A percentile compares a stretch with the other conserved stretches of the same genome.
Evolutionary conservation across 768 basidiomycete genomes (phyloP).

Genomic region (Ramaria rubella): DNA sequence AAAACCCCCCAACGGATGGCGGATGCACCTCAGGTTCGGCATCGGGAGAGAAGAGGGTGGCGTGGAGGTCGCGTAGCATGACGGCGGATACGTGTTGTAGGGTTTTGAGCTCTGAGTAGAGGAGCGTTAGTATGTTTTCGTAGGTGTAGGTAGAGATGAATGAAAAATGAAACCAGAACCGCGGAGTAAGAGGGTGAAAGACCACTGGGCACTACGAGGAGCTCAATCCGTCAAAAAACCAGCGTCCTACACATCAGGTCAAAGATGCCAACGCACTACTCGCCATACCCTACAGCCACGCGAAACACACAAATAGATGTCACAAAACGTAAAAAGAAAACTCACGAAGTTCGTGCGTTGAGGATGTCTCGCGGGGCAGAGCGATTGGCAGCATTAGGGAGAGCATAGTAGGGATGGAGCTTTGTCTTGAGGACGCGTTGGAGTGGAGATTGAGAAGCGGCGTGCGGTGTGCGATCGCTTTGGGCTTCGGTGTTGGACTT

Average conservation of each 20-base stretch:
- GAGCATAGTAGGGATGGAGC: neutral
- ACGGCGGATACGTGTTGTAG: slow-evolving; percentile 4
- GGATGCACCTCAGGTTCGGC: no score
- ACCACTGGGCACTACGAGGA: neutral
- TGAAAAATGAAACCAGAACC: neutral
- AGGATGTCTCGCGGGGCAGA: no score
- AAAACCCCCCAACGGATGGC: slow-evolving; percentile 71
- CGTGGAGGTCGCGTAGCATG: slow-evolving; percentile 5
- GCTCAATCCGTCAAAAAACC: neutral
- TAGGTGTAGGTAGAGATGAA: neutral
- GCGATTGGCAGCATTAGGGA: neutral
- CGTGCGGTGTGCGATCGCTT: no score
- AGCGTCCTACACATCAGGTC: no score
- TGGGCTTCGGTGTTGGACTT: no score
- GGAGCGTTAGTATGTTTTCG: neutral
- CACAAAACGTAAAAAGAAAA: neutral
- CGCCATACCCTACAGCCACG: no score
- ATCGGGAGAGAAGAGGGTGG: neutral
- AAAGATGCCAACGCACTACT: no score
- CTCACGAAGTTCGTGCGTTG: slow-evolving; percentile 2
- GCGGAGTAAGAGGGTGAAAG: neutral
- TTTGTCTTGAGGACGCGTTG: no score
- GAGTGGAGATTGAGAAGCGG: no score
- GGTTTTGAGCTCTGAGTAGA: neutral
- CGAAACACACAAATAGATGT: no score